Conservation (phyloP, 2,329 filamentous ascomycete species). For the Biscogniauxia mediterranea region DNA sequence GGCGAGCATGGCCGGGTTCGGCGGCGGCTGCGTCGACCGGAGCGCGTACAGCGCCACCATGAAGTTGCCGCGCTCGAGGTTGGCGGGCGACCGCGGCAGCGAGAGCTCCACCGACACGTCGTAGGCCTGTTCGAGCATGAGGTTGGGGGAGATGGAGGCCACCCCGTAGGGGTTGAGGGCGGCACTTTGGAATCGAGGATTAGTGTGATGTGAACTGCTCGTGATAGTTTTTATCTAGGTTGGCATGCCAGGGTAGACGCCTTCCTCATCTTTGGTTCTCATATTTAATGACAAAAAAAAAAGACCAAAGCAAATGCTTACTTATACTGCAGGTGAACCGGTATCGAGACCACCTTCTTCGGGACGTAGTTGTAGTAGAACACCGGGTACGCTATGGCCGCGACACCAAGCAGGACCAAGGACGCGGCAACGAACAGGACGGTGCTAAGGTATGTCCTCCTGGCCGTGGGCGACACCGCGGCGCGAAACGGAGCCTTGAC, state of each 20-base stretch:
- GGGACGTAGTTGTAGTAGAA: constrained; percentile 59
- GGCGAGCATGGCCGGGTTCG: constrained; percentile 28
- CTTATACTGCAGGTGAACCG: constrained; percentile 60
- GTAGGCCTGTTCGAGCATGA: constrained; percentile 76
- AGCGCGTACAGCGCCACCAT: constrained; percentile 82
- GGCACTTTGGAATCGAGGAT: constrained; percentile 33
- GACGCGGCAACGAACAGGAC: constrained; percentile 44
- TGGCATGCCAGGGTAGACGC: too few species aligned
- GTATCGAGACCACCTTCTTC: constrained; percentile 50
- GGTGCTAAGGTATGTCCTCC: constrained; percentile 48
- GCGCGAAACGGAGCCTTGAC: constrained; percentile 33
- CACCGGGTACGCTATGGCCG: constrained; percentile 47
- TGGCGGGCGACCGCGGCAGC: constrained; percentile 75
- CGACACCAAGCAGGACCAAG: constrained; percentile 45
- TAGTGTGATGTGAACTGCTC: too few species aligned
- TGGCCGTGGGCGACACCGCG: constrained; percentile 51
- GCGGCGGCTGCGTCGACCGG: constrained; percentile 41
- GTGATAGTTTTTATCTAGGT: too few species aligned
- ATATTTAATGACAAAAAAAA: neutral
- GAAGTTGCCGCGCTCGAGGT: constrained; percentile 82
- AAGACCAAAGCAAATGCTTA: constrained; percentile 32
- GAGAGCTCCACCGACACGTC: constrained; percentile 74
- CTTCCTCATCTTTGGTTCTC: too few species aligned
- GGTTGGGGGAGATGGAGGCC: constrained; percentile 45
- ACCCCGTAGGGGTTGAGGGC: constrained; percentile 54